Base-by-base conservation (phyloP, 1,139 yeast genomes). In the Yamadazyma sp. region DNA sequence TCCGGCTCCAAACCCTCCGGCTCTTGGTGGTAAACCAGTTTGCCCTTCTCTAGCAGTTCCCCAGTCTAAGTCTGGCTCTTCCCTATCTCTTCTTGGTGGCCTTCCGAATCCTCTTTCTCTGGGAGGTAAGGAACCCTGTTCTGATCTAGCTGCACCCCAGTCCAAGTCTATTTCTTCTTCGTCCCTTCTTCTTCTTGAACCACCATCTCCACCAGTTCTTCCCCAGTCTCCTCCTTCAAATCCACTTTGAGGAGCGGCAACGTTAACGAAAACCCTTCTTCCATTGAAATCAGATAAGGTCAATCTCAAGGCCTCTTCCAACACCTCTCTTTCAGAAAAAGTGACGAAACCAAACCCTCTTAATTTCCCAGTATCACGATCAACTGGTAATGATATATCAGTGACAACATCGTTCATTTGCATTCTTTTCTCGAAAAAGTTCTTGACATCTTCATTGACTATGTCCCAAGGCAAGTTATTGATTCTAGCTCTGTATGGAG, bases 271-370 rank as follows among this genome's bases (percentile, higher is more conserved):
- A 47, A 88, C 78, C 54, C 81, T 80, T 68, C 96, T 83, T 41
- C 89, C 94, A 44, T 77, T 76, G 55, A 87, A 72, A 47, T 77
- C 82, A 41, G 80, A 62, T 53, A 79, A 81, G 46, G 82, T 76
- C 55, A 85, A 75, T 38, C 72, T 69, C 54, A 91, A 72, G 4
- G 94, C 84, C 53, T 79, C 79, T 56, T 81, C 91, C 54, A 89
- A 77, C 30, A 77, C 71, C 24, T 74, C 81, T 59, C 84, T 78
- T 49, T 80, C 79, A 32, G 64, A 64, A 56, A 89, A 85, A 39
- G 95, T 88, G 47, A 92, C 80, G 57, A 89, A 91, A 3, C 95
- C 98, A 62, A 81, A 85, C 31, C 96, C 96, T 61, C 80, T 83
- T 48, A 87, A 74, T 59, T 82, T 80, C 22, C 83, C 78, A 44